Percentiles rank a stretch among this genome's conserved stretches.
Evolutionary conservation across 441 rosid genomes (phyloP).

Genomic region (Croton setiger): DNA sequence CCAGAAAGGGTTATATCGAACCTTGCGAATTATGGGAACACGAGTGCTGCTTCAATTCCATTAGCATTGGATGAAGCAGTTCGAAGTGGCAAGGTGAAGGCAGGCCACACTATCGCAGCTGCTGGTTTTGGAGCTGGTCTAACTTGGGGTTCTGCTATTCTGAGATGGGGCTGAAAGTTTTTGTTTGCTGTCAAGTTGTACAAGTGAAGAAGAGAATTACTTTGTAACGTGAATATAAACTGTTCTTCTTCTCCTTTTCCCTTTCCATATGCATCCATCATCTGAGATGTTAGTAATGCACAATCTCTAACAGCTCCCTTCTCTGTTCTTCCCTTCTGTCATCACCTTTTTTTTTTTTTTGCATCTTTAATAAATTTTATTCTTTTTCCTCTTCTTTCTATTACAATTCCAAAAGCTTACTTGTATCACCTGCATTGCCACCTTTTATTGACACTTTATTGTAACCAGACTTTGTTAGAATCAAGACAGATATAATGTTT

Average conservation of each 20-base stretch:
- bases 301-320: conserved; percentile 17
- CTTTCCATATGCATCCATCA: conserved; percentile 9
- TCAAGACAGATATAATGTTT: neutral
- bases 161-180: conserved; percentile 67
- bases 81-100: conserved; percentile 77
- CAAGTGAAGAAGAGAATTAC: conserved; percentile 12
- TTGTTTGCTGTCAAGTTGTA: neutral
- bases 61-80: conserved; percentile 92
- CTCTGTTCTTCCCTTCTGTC: conserved; percentile 19
- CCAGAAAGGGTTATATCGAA: conserved; percentile 73
- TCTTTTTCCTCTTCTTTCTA: conserved; percentile 14
- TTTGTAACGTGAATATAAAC: conserved; percentile 9
- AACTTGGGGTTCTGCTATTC: conserved; percentile 87
- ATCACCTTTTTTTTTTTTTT: conserved; percentile 14
- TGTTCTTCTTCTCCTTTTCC: conserved; percentile 13
- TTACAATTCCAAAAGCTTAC: neutral
- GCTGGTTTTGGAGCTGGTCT: conserved; percentile 97
- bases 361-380: conserved; percentile 26
- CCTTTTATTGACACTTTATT: neutral
- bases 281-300: conserved; percentile 18
- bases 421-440: neutral
- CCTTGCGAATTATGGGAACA: conserved; percentile 85
- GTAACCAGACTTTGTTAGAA: neutral
- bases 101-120: conserved; percentile 71
- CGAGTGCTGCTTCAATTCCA: conserved; percentile 95